Evolutionary conservation across 75 land plant genomes (phyloP), one percentile per base, ranked within the genome.

Genomic region (Cryptomeria japonica): DNA sequence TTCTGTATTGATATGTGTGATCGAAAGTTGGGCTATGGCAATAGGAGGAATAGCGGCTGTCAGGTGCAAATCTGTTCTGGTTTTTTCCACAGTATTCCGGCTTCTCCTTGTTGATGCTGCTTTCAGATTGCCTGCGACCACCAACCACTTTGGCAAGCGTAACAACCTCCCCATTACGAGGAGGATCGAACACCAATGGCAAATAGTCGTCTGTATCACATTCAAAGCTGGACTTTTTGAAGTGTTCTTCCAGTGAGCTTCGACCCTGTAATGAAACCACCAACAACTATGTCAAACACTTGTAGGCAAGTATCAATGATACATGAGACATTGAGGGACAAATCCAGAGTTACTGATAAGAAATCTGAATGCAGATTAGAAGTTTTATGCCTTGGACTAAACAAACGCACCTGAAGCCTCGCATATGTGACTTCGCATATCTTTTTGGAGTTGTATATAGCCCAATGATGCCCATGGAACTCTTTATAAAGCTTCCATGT

Each of bases 191-290:
- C 55, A 94, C 90, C 87, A 95, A 94, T 0, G 99, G 99, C 83
- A 98, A 85, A 85, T 94, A 97, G 87, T 96, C 95, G 72, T 96
- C 97, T 72, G 92, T 94, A 88, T 93, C 99, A 90, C 97, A 93
- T 1, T 95, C 95, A 85, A 98, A 98, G 88, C 93, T 97, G 2
- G 98, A 95, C 93, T 95, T 98, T 86, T 86, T 93, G 88, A 98
- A 98, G 78, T 98, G 99, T 42, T 98, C 97, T 84, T 94, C 95
- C 87, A 98, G 86, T 10, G 95, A 95, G 39, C 88, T 92, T 87
- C 96, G 88, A 36, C 99, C 99, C 99, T 98, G 86, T 39, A 9
- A 11, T n/a, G 22, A 80, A 80, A 39, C 16, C 37, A 37, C 44
- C 44, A 80, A 8, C 42, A 49, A 83, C 25, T 0, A 42, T 37